phyloP scores from a whole-genome alignment of 176 grass and related monocot species.

The Bothriochloa decipiens region DNA sequence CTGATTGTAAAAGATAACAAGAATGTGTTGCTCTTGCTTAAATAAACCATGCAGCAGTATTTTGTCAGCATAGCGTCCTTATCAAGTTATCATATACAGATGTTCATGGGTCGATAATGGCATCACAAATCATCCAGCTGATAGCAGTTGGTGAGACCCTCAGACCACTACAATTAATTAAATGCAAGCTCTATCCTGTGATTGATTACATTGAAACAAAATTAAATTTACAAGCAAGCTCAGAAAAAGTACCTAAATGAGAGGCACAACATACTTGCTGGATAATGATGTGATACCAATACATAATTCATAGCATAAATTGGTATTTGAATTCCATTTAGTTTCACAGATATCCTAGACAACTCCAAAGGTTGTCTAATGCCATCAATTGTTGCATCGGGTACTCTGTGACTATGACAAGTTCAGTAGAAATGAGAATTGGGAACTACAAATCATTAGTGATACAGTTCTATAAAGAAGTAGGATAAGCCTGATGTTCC shows the following conservation, averaged over 20 bases:
- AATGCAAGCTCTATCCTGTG: slow-evolving; percentile 40
- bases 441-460: background rate
- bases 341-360: too few species aligned
- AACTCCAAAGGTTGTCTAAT: too few species aligned
- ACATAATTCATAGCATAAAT: too few species aligned
- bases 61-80: slow-evolving; percentile 49
- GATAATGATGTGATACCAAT: slow-evolving; percentile 68
- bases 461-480: background rate
- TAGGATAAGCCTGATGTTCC: background rate
- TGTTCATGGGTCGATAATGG: slow-evolving; percentile 49
- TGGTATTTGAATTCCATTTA: too few species aligned
- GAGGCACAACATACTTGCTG: slow-evolving; percentile 68
- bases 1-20: slow-evolving; percentile 64
- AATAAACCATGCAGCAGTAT: slow-evolving; percentile 67
- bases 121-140: slow-evolving; percentile 70
- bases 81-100: too few species aligned
- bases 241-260: slow-evolving; percentile 63
- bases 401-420: slow-evolving; percentile 38
- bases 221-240: slow-evolving; percentile 6
- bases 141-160: slow-evolving; percentile 64
- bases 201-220: slow-evolving; percentile 5
- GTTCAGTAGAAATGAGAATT: background rate
- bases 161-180: slow-evolving; percentile 71
- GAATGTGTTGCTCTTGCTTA: slow-evolving; percentile 52
- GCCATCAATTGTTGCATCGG: too few species aligned